A percentile compares a stretch with the other conserved stretches of the same genome.
Conservation (phyloP, 345 rosid genomes). For the Eucalyptus grandis region DNA sequence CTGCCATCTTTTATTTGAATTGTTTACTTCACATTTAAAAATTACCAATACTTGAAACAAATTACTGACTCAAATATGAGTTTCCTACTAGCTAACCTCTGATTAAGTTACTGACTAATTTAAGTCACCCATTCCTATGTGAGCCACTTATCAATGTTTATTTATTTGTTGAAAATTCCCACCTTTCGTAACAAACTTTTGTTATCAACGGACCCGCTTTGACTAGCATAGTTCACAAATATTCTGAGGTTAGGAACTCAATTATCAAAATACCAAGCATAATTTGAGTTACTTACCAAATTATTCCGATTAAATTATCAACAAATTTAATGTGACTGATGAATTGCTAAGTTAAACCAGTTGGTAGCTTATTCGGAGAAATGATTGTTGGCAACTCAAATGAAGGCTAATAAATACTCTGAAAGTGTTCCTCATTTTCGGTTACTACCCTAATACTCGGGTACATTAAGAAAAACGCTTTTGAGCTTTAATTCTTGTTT, state of each 20-base stretch:
- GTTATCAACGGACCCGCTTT: background rate
- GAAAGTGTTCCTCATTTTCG: too few species aligned
- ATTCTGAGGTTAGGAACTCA: background rate
- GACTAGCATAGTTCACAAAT: background rate
- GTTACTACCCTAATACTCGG: too few species aligned
- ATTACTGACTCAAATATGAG: background rate
- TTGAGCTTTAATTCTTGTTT: too few species aligned
- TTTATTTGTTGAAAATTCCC: background rate
- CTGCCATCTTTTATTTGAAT: background rate
- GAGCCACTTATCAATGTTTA: background rate
- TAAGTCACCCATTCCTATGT: background rate
- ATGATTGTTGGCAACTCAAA: background rate
- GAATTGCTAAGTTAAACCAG: too few species aligned
- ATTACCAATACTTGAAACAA: background rate
- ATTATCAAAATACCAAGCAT: background rate
- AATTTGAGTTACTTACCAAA: background rate
- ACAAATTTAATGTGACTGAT: too few species aligned
- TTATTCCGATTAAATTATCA: too few species aligned
- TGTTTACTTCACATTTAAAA: background rate
- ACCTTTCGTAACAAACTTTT: background rate
- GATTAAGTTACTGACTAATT: background rate
- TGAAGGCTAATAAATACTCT: too few species aligned
- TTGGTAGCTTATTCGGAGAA: background rate
- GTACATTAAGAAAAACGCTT: too few species aligned
- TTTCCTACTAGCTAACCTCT: rapidly evolving